Evolutionary conservation across 2,329 filamentous ascomycete species (phyloP), one percentile per base, ranked within the genome.

Genomic region (Coleophoma eucalyptorum): DNA sequence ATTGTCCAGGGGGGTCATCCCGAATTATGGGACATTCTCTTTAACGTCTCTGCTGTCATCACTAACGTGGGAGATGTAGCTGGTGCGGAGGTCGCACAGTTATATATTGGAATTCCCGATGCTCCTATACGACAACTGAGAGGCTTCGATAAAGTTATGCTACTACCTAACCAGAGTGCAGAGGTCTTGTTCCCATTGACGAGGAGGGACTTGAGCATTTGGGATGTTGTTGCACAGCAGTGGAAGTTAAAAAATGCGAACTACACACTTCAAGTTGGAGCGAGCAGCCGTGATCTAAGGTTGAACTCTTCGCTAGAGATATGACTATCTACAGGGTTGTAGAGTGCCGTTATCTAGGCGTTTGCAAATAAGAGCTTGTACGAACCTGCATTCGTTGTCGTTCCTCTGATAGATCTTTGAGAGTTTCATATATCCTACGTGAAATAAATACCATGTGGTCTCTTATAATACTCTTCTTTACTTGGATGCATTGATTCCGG

Each of bases 71-170:
- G 81, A 4, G 59, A 58, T 15, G 51, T 62, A 4, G 21, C 53
- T 3, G 63, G 56, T 6, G 59, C 59, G 40, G 58, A 59, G 37
- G 59, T 64, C n/a, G 55, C 60, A 15, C 57, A 63, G 53, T 45
- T 65, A 20, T 46, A 57, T 35, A 84, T 93, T 5, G 90, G 90
- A 45, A 89, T 89, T 0, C 79, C 86, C 1, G 76, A 84, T 35
- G 87, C 96, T 63, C 79, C 83, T 4, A 68, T 74, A 3, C 72
- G 76, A 19, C 75, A 82, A 13, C 82, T 97, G 13, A 84, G 92
- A 51, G 85, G 85, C 49, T 97, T 97, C 62, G 88, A 94, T 52
- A 82, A 89, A 45, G 73, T 81, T 0, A 63, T 62, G 1, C 61
- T 87, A 12, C 55, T 63, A 1, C 71, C 77, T 0, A 73, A 76